These are phyloP conservation scores for Tylopilus cervinicoccineus DNA, from an alignment of 768 basidiomycete species.

Conservation along the genomic window DNA sequence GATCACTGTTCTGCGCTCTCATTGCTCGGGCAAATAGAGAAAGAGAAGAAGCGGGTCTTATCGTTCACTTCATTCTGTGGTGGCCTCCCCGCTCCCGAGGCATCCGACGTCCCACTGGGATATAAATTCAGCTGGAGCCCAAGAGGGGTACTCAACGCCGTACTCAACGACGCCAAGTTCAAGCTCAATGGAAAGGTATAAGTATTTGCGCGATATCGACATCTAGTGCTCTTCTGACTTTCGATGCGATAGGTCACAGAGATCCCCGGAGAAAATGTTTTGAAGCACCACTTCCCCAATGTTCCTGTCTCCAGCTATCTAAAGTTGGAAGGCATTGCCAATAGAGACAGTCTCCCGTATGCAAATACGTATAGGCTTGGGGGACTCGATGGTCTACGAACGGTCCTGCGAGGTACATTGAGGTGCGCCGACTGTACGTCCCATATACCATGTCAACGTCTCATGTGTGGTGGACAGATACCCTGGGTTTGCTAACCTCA, in stretches of 20 bases:
- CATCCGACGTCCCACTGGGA: slow-evolving; percentile 59
- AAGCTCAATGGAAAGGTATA: slow-evolving; percentile 53
- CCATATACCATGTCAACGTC: not conserved
- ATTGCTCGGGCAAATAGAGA: slow-evolving; percentile 50
- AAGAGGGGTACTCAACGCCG: slow-evolving; percentile 78
- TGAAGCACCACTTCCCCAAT: slow-evolving; percentile 57
- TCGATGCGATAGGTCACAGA: slow-evolving; percentile 35
- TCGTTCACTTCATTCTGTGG: slow-evolving; percentile 93
- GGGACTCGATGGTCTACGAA: slow-evolving; percentile 40
- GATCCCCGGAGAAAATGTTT: slow-evolving; percentile 50
- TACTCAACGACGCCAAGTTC: slow-evolving; percentile 68
- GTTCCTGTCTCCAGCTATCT: slow-evolving; percentile 63
- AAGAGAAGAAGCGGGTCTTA: slow-evolving; percentile 50
- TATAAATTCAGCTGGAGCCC: slow-evolving; percentile 97
- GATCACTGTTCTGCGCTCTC: slow-evolving; percentile 86
- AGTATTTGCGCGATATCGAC: slow-evolving; percentile 24
- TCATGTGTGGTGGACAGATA: slow-evolving; percentile 46
- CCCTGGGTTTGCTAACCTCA: slow-evolving; percentile 72
- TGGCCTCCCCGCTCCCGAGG: slow-evolving; percentile 77
- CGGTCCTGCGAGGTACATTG: slow-evolving; percentile 81
- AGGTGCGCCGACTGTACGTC: slow-evolving; percentile 40
- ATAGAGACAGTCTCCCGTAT: slow-evolving; percentile 78
- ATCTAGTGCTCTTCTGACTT: not conserved
- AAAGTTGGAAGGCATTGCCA: slow-evolving; percentile 79
- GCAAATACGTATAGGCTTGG: slow-evolving; percentile 59